Evolutionary conservation across 139 green algal genomes (phyloP), one percentile per base, ranked within the genome.

Genomic region (Picochlorum costavermella): DNA sequence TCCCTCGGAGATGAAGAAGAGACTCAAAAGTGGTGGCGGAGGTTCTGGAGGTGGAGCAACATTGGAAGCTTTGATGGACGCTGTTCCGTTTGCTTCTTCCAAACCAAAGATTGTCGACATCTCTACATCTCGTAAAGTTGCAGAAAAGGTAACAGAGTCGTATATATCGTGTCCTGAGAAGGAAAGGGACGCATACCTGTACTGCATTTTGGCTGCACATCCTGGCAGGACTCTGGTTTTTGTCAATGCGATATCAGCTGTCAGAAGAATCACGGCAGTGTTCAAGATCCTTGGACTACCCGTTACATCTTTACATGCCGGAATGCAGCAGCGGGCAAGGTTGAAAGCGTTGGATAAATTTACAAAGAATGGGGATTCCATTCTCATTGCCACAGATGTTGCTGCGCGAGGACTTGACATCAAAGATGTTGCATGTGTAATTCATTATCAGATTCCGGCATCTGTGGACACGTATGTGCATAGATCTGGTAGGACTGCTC

Each of bases 381-480:
- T 96, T 29, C 76, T 99, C 57, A 82, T 99, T 28, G 91, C 92
- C 10, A 96, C 89, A 1, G 94, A 99, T 69, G 94, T 99, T 28
- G 94, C 94, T 2, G 93, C 94, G 0, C 73, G 94, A 2, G 94
- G 94, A 6, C 75, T 98, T 23, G 93, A 98, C 73, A 81, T 98
- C 37, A 72, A 82, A 14, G 81, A 80, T 10, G 85, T 94, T 13
- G 59, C 66, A 36, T 79, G 74, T 58, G 87, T 95, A 28, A 53
- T 87, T 4, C 94, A 99, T 81, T 97, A 97, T 83, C 93, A 99
- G 79, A 62, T 98, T 61, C 90, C 92, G 1, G 81, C 87, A 4
- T 83, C 77, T 0, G 81, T 85, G 3, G 91, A 98, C 80, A 82
- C 87, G 0, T 99, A 98, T 74, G 94, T 99, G 66, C 94, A 99